Conservation (phyloP, 805 yeast species). For the Pichia pseudocactophila region DNA sequence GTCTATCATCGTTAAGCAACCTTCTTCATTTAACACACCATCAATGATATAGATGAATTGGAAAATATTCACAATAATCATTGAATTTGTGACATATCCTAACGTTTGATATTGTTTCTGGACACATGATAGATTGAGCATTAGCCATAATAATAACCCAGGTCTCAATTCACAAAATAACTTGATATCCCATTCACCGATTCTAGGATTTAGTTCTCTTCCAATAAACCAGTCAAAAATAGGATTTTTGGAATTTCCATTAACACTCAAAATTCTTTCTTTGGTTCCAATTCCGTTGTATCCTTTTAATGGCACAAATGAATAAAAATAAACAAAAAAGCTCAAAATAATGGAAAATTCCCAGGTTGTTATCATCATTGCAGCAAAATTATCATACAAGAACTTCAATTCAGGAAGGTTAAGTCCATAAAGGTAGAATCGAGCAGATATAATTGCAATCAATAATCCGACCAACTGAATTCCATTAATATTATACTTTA, state of each 20-base stretch:
- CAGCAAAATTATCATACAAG: slow-evolving; percentile 58
- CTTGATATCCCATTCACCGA: slow-evolving; percentile 80
- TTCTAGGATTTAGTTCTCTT: slow-evolving; percentile 87
- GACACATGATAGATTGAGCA: slow-evolving; percentile 67
- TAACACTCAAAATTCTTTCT: slow-evolving; percentile 70
- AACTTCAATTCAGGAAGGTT: slow-evolving; percentile 69
- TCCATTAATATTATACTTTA: slow-evolving; percentile 80
- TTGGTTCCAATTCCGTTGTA: slow-evolving; percentile 45
- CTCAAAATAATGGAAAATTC: slow-evolving; percentile 59
- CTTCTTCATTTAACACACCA: slow-evolving; percentile 87
- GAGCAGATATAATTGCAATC: slow-evolving; percentile 34
- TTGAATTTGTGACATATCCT: slow-evolving; percentile 51
- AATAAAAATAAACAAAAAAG: slow-evolving; percentile 51
- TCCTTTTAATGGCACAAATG: slow-evolving; percentile 51
- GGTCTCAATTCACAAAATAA: slow-evolving; percentile 91
- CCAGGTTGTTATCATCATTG: slow-evolving; percentile 54
- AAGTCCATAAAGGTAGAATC: slow-evolving; percentile 40
- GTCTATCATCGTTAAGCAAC: slow-evolving; percentile 89
- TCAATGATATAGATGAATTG: slow-evolving; percentile 83
- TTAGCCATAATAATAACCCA: slow-evolving; percentile 79
- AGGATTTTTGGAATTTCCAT: slow-evolving; percentile 73
- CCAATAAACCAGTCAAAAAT: slow-evolving; percentile 96
- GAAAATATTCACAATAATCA: slow-evolving; percentile 55
- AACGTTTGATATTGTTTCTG: slow-evolving; percentile 65
- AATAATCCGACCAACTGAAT: slow-evolving; percentile 38